phyloP scores from a whole-genome alignment of 805 yeast species.

The Torulaspora franciscae region DNA sequence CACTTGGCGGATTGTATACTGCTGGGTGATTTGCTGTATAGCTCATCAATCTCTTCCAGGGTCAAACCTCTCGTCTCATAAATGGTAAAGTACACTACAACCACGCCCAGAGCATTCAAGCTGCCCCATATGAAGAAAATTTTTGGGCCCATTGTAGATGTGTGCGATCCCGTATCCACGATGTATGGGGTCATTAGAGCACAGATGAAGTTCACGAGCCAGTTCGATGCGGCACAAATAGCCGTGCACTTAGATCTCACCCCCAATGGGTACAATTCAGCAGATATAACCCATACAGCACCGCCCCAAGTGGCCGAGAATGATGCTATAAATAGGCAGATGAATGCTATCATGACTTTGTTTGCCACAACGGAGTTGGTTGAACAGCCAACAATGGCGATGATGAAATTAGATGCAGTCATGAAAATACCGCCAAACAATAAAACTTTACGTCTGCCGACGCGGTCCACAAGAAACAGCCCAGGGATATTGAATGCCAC shows the following conservation, averaged over 20 bases:
- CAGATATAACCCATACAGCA: conserved; percentile 64
- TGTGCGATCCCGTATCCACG: conserved; percentile 61
- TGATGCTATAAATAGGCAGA: conserved; percentile 68
- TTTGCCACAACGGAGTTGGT: conserved; percentile 45
- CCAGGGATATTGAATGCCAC: conserved; percentile 82
- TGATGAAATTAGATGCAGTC: conserved; percentile 60
- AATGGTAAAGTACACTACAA: conserved; percentile 60
- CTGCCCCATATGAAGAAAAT: conserved; percentile 82
- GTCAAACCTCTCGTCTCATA: conserved; percentile 78
- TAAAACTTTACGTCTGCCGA: conserved; percentile 72
- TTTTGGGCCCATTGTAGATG: conserved; percentile 63
- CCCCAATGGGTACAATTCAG: conserved; percentile 64
- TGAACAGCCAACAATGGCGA: conserved; percentile 59
- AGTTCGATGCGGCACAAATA: conserved; percentile 69
- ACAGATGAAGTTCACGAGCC: conserved; percentile 73
- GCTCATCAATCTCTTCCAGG: conserved; percentile 75
- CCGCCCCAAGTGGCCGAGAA: conserved; percentile 87
- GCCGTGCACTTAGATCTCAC: conserved; percentile 76
- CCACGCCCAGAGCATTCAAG: conserved; percentile 51
- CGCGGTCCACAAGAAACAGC: conserved; percentile 64
- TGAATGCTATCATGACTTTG: conserved; percentile 56
- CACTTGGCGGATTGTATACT: conserved; percentile 50
- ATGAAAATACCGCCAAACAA: conserved; percentile 73
- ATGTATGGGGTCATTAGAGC: conserved; percentile 73
- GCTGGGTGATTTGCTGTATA: conserved; percentile 55